Conservation (phyloP, 2,329 filamentous ascomycete genomes). For the Cytospora piceicola region DNA sequence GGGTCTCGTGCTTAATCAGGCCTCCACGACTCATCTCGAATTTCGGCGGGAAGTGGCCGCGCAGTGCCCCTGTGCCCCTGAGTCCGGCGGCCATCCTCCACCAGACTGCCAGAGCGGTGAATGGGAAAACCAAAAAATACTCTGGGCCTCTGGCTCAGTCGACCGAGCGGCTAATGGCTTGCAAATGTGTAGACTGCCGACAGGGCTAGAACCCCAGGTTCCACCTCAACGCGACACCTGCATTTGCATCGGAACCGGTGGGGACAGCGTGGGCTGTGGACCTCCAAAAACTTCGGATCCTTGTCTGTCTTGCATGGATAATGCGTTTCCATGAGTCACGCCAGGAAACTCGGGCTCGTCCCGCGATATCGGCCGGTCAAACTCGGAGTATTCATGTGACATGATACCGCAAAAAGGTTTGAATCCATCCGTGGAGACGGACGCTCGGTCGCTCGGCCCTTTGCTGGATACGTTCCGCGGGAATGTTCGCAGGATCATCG, state of each 20-base stretch:
- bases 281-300: constrained; percentile 16
- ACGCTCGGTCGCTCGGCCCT: neutral
- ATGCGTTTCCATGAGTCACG: constrained; percentile 28
- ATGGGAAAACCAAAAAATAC: neutral
- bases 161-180: constrained; percentile 5
- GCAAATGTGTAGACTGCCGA: constrained; percentile 9
- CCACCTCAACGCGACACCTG: constrained; percentile 17
- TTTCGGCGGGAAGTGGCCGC: neutral
- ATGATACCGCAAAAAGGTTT: constrained; percentile 6
- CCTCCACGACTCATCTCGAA: neutral
- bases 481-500: neutral
- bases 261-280: constrained; percentile 26
- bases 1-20: constrained; percentile 2
- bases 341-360: constrained; percentile 7
- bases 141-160: neutral
- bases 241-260: constrained; percentile 21
- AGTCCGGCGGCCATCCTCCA: neutral
- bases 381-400: neutral
- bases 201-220: constrained; percentile 18
- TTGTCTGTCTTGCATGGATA: constrained; percentile 27
- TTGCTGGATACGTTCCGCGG: constrained; percentile 4
- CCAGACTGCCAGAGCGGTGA: constrained; percentile 7
- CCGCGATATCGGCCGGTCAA: constrained; percentile 25
- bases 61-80: neutral
- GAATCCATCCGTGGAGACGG: constrained; percentile 4